These are phyloP conservation scores for Camellia lanceoleosa DNA, from an alignment of 148 eudicot species.

Conservation along the genomic window DNA sequence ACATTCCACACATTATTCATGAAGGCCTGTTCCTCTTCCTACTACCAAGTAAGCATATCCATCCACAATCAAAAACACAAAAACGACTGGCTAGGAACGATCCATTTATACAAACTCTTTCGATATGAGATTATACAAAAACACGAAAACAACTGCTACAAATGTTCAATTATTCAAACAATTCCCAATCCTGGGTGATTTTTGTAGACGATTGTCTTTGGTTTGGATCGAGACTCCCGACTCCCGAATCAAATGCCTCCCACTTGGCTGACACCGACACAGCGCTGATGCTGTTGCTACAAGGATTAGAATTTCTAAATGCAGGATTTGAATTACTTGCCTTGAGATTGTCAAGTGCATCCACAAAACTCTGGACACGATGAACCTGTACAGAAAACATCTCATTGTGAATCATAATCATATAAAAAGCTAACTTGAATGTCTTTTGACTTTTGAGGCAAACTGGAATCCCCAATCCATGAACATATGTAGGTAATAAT, in stretches of 20 bases:
- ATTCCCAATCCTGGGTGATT: conserved; percentile 39
- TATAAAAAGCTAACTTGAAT: background rate
- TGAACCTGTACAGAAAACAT: conserved; percentile 35
- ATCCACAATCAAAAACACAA: background rate
- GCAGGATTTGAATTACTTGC: conserved; percentile 28
- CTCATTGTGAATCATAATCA: background rate
- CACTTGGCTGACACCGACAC: conserved; percentile 33
- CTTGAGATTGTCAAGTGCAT: conserved; percentile 45
- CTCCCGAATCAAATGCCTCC: conserved; percentile 47
- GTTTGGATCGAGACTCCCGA: conserved; percentile 40
- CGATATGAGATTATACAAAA: background rate
- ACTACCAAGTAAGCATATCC: background rate
- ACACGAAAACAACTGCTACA: background rate
- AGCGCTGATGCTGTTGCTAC: conserved; percentile 18
- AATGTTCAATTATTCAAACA: conserved; percentile 25
- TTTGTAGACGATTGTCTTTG: conserved; percentile 27
- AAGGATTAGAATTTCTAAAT: conserved; percentile 25
- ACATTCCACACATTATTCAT: background rate
- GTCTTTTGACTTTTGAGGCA: background rate
- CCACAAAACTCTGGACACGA: conserved; percentile 51
- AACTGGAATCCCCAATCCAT: background rate
- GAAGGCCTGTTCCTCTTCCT: background rate
- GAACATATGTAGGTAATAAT: background rate
- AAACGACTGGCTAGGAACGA: no score
- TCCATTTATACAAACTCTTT: background rate